Percentiles rank a stretch among this genome's conserved stretches.
Conservation (phyloP, 805 yeast genomes). For the Kodamaea sagamina region DNA sequence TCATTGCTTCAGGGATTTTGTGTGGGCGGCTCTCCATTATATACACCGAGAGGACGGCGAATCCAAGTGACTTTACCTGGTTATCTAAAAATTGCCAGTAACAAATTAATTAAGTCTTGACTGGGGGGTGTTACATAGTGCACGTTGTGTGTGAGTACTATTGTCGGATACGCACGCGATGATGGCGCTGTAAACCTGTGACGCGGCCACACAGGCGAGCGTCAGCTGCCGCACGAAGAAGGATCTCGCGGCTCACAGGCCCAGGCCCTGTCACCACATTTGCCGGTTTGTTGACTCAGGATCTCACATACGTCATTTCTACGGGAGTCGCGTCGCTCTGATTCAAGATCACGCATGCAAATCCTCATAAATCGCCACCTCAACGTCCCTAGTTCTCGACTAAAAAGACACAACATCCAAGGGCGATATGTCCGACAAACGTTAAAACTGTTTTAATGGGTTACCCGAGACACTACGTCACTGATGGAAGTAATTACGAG, state of each 20-base stretch:
- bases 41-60: no score
- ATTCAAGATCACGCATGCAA: no score
- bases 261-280: background rate
- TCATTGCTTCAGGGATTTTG: background rate
- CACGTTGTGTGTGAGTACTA: background rate
- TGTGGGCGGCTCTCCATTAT: background rate
- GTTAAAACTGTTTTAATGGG: background rate
- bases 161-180: constrained; percentile 1
- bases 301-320: constrained; percentile 1
- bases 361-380: background rate
- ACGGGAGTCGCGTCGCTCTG: constrained; percentile 1
- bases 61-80: background rate
- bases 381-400: constrained; percentile 1
- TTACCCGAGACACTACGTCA: constrained; percentile 1
- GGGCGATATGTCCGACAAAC: constrained; percentile 1
- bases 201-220: no score
- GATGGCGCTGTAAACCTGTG: background rate
- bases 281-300: no score
- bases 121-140: constrained; percentile 3
- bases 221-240: background rate
- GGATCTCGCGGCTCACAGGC: background rate
- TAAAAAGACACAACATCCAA: background rate
- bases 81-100: constrained; percentile 2
- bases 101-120: constrained; percentile 3
- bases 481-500: background rate